Base-by-base conservation (phyloP, 2,329 filamentous ascomycete species). In the Pseudopyrenochaeta lycopersici region DNA sequence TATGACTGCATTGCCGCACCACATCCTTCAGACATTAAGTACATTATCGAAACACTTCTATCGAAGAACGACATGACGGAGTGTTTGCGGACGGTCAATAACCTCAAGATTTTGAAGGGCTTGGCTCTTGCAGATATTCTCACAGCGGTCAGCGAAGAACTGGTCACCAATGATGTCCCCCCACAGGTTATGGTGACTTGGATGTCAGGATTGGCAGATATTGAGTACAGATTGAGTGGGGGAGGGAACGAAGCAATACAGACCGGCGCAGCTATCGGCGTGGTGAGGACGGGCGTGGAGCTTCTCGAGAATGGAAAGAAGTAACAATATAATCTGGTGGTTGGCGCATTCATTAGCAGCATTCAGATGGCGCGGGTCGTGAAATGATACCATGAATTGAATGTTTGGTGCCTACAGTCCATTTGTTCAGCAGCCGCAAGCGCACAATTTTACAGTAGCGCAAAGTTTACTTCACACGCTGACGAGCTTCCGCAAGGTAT, bases 1-100 rank as follows among this genome's bases (percentile, higher is more conserved):
- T 99, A 97, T 82, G 93, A 92, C 76, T 99, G 95, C 77, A 96
- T 99, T 71, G 95, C 95, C 7, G 94, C 94, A 1, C 95, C 95
- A 3, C 93, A 96, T 63, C 95, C 95, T 0, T 87, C 89, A 20
- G 94, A 97, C 67, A 92, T 98, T 70, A 84, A 86, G 62, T 87
- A 90, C 65, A 98, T 99, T 48, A 83, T 93, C 62, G 85, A 89
- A 62, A 96, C 92, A 0, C 83, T 99, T 29, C 84, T 98, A 23
- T 88, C 85, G 49, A 97, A 91, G 1, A 85, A 87, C 48, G 94
- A 99, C 71, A 90, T 99, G 43, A 96, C 90, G 1, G 91, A 90
- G 30, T 97, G 94, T 71, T 82, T 99, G 44, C 88, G 86, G 53
- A 96, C 92, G 0, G 88, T 99, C 76, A 95, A 95, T 71, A 87